Conservation (phyloP, 2,329 filamentous ascomycete genomes). For the Monosporascus ibericus region DNA sequence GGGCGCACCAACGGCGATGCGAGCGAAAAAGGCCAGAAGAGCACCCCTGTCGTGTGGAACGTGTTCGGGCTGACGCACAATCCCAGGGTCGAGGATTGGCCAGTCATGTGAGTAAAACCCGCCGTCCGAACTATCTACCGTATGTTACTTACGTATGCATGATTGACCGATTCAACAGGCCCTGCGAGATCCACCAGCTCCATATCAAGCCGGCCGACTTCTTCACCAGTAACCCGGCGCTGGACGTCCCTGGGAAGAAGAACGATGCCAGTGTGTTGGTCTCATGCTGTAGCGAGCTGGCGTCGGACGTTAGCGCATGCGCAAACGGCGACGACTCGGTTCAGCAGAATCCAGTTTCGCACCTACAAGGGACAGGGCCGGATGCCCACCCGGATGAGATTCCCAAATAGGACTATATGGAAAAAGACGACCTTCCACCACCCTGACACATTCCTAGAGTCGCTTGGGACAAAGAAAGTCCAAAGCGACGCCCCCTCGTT, state of each 20-base stretch:
- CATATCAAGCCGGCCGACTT: slow-evolving; percentile 40
- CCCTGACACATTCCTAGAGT: too few species aligned
- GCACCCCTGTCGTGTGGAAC: slow-evolving; percentile 48
- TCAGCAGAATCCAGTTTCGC: slow-evolving; percentile 24
- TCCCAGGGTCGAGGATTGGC: slow-evolving; percentile 43
- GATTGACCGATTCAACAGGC: slow-evolving; percentile 26
- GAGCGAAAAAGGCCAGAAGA: slow-evolving; percentile 30
- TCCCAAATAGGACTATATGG: background rate
- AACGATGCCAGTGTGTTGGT: slow-evolving; percentile 37
- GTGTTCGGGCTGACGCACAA: slow-evolving; percentile 45
- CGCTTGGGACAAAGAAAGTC: too few species aligned
- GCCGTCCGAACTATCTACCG: background rate
- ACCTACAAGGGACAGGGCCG: slow-evolving; percentile 26
- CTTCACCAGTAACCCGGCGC: slow-evolving; percentile 39
- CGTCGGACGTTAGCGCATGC: slow-evolving; percentile 2
- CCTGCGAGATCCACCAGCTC: slow-evolving; percentile 41
- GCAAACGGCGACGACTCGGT: slow-evolving; percentile 11
- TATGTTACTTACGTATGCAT: background rate
- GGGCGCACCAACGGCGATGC: slow-evolving; percentile 4
- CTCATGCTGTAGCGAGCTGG: slow-evolving; percentile 17
- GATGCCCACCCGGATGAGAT: slow-evolving; percentile 20
- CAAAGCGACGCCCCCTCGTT: too few species aligned
- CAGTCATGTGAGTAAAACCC: slow-evolving; percentile 39
- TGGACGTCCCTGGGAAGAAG: slow-evolving; percentile 35
- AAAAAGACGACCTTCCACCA: too few species aligned